phyloP scores from a whole-genome alignment of 345 rosid genomes.

The rapeseed (Brassica napus) region Da-Ae NC_063452.1:1532001-1532500 shows the following conservation, averaged over 20 bases:
- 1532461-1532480: slow-evolving; percentile 79
- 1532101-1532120: slow-evolving; percentile 88
- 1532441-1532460: slow-evolving; percentile 88
- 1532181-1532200: slow-evolving; percentile 85
- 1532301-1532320: slow-evolving; percentile 94
- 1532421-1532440: slow-evolving; percentile 93
- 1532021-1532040: neutral
- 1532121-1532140: slow-evolving; percentile 79
- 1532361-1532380: slow-evolving; percentile 82
- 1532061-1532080: slow-evolving; percentile 35
- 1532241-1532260: neutral
- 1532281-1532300: slow-evolving; percentile 85
- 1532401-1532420: slow-evolving; percentile 86
- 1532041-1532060: neutral
- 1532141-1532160: slow-evolving; percentile 84
- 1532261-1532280: slow-evolving; percentile 7
- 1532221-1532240: slow-evolving; percentile 39
- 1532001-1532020: too few relatives aligned
- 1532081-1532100: slow-evolving; percentile 92
- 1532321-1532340: slow-evolving; percentile 81
- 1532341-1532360: slow-evolving; percentile 61
- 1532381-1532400: slow-evolving; percentile 85
- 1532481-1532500: slow-evolving; percentile 75
- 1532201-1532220: slow-evolving; percentile 94
- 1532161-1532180: slow-evolving; percentile 84